Base-by-base conservation (phyloP, 805 yeast genomes). In the Wickerhamiella australiensis region DNA sequence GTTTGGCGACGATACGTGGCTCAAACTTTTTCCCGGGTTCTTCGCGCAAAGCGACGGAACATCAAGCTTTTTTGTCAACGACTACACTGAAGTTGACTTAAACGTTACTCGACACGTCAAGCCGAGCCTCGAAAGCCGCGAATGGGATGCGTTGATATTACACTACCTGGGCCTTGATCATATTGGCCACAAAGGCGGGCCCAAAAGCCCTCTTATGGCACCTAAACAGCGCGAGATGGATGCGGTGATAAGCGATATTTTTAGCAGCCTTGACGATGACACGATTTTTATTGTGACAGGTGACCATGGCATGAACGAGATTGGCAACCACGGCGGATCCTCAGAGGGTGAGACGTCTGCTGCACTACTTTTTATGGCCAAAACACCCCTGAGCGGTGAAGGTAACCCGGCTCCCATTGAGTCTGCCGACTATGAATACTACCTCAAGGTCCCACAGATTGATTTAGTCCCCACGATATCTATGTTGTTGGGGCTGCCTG, bases 1-100 rank as follows among this genome's bases (percentile, higher is more conserved):
- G 75, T 90, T 75, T 68, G 99, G 99, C 27, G 99, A 92, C 65
- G 98, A 92, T 61, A 92, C 99, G 1, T 92, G 99, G 99, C 65
- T 88, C 54, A 88, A 86, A 60, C 70, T 92, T 45, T 92, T 88
- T 56, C 95, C 96, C 0, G 64, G 60, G 4, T 72, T 72, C 55
- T 88, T 90, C 59, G 69, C 71, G 18, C 69, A 73, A 42, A 67
- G 62, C 25, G 97, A 92, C 36, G 97, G 97, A 1, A 90, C 97
- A 0, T 79, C 84, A 42, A 86, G 96, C 47, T 92, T 92, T 62
- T 92, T 84, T 62, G 99, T 92, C 1, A 81, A 92, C 49, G 99
- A 92, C 62, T 92, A 85, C 62, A 84, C 90, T 1, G 92, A 88
- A 56, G 99, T 92, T 3, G 99, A 92, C 58, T 72, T 75, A 54